Conservation (phyloP, 257 asterid genomes). For the Handroanthus guayacan region DNA sequence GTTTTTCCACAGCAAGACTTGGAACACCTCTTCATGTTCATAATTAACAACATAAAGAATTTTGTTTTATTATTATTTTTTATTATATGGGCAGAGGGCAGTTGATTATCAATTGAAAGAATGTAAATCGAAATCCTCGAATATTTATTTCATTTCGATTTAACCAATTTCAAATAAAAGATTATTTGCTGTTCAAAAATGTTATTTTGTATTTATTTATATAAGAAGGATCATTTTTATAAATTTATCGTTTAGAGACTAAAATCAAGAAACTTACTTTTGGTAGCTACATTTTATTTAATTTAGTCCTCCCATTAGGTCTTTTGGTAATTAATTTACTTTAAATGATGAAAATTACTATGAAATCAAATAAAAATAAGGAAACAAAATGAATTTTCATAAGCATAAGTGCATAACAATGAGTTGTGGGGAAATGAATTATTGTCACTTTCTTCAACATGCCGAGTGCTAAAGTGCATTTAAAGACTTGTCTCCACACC, state of each 20-base stretch:
- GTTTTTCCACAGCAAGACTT: conserved; percentile 14
- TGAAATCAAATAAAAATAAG: background rate
- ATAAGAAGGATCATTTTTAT: too few species aligned
- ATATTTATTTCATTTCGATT: background rate
- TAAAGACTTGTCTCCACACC: conserved; percentile 30
- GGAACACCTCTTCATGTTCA: background rate
- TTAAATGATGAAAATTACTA: background rate
- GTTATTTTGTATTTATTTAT: too few species aligned
- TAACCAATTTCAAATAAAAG: too few species aligned
- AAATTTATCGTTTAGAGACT: too few species aligned
- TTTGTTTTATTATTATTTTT: background rate
- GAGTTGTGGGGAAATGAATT: conserved; percentile 31
- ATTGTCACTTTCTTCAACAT: conserved; percentile 35
- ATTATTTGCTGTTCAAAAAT: too few species aligned
- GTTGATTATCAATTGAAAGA: too few species aligned
- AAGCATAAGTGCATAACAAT: conserved; percentile 29
- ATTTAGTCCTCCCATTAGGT: background rate
- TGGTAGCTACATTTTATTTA: background rate
- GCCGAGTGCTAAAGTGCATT: conserved; percentile 37
- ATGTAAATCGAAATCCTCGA: too few species aligned
- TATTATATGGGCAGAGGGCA: too few species aligned
- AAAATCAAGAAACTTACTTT: background rate
- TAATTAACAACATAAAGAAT: conserved; percentile 18
- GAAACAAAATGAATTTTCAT: background rate
- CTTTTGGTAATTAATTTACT: background rate